A percentile compares a stretch with the other conserved stretches of the same genome.
These are phyloP conservation scores for Thielaviopsis euricoi DNA, from an alignment of 2,329 filamentous ascomycete genomes.

Conservation along the genomic window DNA sequence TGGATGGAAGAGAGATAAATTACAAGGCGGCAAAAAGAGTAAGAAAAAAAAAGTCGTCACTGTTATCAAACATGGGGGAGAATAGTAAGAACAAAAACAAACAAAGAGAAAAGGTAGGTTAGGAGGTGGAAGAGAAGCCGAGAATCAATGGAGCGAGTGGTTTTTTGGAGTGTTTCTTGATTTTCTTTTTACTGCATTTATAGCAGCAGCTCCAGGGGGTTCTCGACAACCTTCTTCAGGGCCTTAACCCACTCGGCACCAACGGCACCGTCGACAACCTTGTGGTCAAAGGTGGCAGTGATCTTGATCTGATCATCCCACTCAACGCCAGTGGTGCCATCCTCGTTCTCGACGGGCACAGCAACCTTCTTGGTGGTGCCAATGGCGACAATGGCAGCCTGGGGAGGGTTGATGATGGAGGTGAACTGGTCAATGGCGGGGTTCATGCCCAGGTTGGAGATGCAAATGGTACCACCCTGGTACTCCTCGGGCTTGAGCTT, in stretches of 20 bases:
- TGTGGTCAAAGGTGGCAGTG: conserved; percentile 95
- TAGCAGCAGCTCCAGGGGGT: conserved; percentile 85
- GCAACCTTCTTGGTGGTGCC: conserved; percentile 94
- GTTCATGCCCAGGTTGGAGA: conserved; percentile 99
- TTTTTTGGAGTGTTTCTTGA: not conserved
- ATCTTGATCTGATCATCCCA: conserved; percentile 97
- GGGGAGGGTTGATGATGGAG: conserved; percentile 96
- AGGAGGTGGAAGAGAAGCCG: not conserved
- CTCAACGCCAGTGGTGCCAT: conserved; percentile 56
- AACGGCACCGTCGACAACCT: conserved; percentile 91
- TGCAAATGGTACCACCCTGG: conserved; percentile 97
- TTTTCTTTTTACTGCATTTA: conserved; percentile 33
- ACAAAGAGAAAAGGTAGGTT: not conserved
- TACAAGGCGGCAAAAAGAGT: conserved; percentile 8
- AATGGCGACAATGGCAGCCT: conserved; percentile 87
- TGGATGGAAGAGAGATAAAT: conserved; percentile 5
- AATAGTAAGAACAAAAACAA: not conserved
- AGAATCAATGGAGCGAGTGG: not conserved
- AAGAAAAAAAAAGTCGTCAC: conserved; percentile 9
- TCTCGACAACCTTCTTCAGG: conserved; percentile 95
- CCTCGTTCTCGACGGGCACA: conserved; percentile 68
- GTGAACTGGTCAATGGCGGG: conserved; percentile 89
- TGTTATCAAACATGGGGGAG: conserved; percentile 3
- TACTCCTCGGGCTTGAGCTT: conserved; percentile 99
- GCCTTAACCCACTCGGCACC: conserved; percentile 94